phyloP scores from a whole-genome alignment of 306 rosid genomes.

The Citrullus amarus region DNA sequence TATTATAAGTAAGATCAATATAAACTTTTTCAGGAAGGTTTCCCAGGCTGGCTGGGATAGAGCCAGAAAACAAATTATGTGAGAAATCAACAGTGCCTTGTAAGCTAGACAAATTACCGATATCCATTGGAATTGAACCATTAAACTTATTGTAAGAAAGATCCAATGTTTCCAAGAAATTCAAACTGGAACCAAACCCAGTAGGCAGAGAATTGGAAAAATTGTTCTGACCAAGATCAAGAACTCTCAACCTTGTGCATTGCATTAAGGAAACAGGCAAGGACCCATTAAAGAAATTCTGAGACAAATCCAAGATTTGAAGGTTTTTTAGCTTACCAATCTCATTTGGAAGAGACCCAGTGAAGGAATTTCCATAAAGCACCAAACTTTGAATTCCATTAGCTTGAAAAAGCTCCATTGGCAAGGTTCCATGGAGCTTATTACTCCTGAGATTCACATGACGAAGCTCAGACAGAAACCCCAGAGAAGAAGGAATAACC shows the following conservation, averaged over 20 bases:
- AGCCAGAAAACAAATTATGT: constrained; percentile 69
- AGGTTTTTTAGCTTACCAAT: constrained; percentile 73
- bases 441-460: constrained; percentile 85
- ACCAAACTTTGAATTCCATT: constrained; percentile 84
- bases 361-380: constrained; percentile 80
- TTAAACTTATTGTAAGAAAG: constrained; percentile 64
- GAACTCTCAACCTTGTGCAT: constrained; percentile 65
- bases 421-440: constrained; percentile 51
- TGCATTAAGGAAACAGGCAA: constrained; percentile 45
- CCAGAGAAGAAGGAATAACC: constrained; percentile 61
- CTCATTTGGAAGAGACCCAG: constrained; percentile 69
- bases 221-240: constrained; percentile 62
- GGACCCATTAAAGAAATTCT: constrained; percentile 66
- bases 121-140: constrained; percentile 68
- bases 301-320: constrained; percentile 80
- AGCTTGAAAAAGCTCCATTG: constrained; percentile 54
- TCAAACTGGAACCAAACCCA: constrained; percentile 50
- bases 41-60: constrained; percentile 78
- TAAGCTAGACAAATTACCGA: constrained; percentile 73
- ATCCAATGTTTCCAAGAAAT: constrained; percentile 53
- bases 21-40: constrained; percentile 96
- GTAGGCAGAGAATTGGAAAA: constrained; percentile 60
- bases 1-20: constrained; percentile 77
- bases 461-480: constrained; percentile 66
- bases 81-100: constrained; percentile 93